Conservation (phyloP, 306 rosid species). For the Glycine tomentella region DNA sequence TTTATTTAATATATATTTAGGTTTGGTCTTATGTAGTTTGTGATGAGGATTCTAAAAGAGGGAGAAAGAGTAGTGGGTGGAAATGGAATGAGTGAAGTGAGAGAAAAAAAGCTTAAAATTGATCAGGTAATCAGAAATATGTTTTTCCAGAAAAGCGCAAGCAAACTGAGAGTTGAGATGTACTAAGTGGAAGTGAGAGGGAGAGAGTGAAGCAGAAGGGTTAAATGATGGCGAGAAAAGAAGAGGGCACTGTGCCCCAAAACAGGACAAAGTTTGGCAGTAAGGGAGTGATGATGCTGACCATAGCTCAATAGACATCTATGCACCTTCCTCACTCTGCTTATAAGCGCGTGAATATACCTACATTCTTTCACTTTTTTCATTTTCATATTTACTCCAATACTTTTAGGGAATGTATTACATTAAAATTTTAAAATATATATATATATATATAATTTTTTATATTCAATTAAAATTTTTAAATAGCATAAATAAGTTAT, state of each 20-base stretch:
- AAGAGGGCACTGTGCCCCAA: conserved; percentile 38
- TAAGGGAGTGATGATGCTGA: conserved; percentile 4
- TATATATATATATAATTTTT: too few species aligned
- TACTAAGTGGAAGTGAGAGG: too few species aligned
- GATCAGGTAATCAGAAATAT: conserved; percentile 13
- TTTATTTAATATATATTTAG: too few species aligned
- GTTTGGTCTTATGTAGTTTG: neutral
- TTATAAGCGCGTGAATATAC: neutral
- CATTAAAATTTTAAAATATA: too few species aligned
- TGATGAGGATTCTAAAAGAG: neutral
- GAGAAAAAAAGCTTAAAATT: neutral
- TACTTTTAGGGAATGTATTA: too few species aligned
- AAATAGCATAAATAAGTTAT: too few species aligned
- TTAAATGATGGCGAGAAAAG: neutral
- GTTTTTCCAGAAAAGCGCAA: conserved; percentile 43
- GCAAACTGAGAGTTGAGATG: conserved; percentile 47
- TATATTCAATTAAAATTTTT: too few species aligned
- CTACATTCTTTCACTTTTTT: too few species aligned
- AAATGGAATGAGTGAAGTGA: conserved; percentile 35
- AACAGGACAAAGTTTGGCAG: conserved; percentile 80
- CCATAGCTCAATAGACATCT: neutral
- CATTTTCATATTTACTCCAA: too few species aligned
- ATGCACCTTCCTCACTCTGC: neutral
- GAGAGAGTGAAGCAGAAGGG: neutral
- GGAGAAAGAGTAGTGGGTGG: too few species aligned